A percentile compares a stretch with the other conserved stretches of the same genome.
Conservation (phyloP, 1,139 yeast species). For the Debaryomyces sp. region DNA sequence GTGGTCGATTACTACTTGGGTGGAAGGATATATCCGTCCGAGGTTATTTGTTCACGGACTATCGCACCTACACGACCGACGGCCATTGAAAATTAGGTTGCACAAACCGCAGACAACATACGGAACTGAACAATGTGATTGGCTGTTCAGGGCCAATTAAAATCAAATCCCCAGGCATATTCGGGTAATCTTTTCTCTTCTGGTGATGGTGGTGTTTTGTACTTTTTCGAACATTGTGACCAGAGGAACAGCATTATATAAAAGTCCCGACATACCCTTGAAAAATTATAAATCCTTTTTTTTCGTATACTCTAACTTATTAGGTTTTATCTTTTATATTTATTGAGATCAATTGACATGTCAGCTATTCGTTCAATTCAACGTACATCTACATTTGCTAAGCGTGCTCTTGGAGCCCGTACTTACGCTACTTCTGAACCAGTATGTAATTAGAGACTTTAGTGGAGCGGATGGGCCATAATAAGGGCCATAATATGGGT, state of each 20-base stretch:
- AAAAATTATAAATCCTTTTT: conserved; percentile 1
- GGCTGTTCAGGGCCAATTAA: conserved; percentile 5
- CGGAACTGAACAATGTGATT: conserved; percentile 3
- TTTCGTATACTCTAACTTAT: conserved; percentile 4
- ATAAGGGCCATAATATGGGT: not conserved
- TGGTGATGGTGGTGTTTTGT: not conserved
- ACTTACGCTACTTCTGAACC: conserved; percentile 59
- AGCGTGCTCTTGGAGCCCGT: conserved; percentile 43
- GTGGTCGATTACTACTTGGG: not conserved
- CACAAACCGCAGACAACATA: conserved; percentile 1
- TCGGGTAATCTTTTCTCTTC: conserved; percentile 5
- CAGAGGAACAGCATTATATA: conserved; percentile 1
- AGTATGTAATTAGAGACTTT: conserved; percentile 31
- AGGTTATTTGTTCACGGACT: not conserved
- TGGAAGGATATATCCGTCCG: conserved; percentile 1
- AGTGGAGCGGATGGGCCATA: not conserved
- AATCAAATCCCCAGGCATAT: conserved; percentile 1
- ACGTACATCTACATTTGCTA: conserved; percentile 36
- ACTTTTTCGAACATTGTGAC: conserved; percentile 1
- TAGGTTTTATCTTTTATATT: conserved; percentile 5
- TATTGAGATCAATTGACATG: conserved; percentile 20
- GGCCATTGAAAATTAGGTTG: conserved; percentile 1
- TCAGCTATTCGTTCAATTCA: conserved; percentile 44
- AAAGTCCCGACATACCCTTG: conserved; percentile 5
- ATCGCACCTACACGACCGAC: conserved; percentile 4